Percentiles rank a stretch among this genome's conserved stretches.
Conservation (phyloP, 1,139 yeast species). For the Suhomyces maxii region DNA sequence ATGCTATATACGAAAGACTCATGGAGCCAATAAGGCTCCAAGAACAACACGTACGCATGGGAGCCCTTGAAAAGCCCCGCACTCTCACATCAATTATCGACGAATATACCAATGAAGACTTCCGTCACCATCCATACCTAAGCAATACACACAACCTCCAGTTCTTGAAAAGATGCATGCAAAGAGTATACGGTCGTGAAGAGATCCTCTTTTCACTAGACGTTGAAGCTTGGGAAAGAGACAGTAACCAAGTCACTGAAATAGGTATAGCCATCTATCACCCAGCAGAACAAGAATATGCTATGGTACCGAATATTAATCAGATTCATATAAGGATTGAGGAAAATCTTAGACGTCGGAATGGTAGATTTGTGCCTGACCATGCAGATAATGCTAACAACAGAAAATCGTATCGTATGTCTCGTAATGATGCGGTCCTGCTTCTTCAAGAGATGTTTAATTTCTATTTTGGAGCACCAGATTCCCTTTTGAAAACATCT, state of each 20-base stretch:
- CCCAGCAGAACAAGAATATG: conserved; percentile 45
- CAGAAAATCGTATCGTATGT: conserved; percentile 51
- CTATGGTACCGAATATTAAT: conserved; percentile 44
- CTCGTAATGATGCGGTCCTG: conserved; percentile 31
- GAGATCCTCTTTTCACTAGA: conserved; percentile 56
- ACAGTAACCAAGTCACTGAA: conserved; percentile 54
- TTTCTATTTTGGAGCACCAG: conserved; percentile 24
- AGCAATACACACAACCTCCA: conserved; percentile 11
- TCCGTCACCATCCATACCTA: conserved; percentile 2
- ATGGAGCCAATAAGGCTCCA: background rate
- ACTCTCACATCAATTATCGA: background rate
- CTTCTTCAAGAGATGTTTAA: conserved; percentile 46
- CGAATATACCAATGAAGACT: background rate
- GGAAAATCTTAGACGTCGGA: conserved; percentile 48
- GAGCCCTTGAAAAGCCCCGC: background rate
- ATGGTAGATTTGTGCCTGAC: conserved; percentile 65
- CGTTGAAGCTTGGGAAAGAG: conserved; percentile 64
- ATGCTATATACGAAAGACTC: background rate
- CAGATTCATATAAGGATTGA: conserved; percentile 58
- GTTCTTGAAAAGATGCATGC: conserved; percentile 26
- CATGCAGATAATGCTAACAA: conserved; percentile 57
- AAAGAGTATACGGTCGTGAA: conserved; percentile 29
- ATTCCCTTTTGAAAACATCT: background rate
- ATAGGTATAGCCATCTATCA: conserved; percentile 70
- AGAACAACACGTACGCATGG: background rate